phyloP scores from a whole-genome alignment of 331 rosid species.

The Prunus yedoensis region DNA sequence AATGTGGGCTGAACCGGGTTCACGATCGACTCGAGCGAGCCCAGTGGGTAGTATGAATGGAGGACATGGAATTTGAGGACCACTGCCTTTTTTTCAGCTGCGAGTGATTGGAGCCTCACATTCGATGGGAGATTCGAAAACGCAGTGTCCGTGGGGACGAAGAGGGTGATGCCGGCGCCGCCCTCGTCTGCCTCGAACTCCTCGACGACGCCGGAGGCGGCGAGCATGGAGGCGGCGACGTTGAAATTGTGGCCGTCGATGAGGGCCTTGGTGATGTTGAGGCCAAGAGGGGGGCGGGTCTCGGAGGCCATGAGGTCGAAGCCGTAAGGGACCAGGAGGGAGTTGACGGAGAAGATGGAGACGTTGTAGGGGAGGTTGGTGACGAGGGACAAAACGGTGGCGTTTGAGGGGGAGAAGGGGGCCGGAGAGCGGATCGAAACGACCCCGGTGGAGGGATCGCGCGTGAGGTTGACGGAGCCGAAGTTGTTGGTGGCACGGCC shows the following conservation, averaged over 20 bases:
- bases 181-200: slow-evolving; percentile 94
- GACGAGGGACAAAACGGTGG: slow-evolving; percentile 55
- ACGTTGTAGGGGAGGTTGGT: slow-evolving; percentile 86
- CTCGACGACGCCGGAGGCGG: slow-evolving; percentile 82
- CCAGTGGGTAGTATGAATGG: slow-evolving; percentile 86
- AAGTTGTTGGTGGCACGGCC: slow-evolving; percentile 85
- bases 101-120: slow-evolving; percentile 59
- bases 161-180: slow-evolving; percentile 91
- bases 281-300: slow-evolving; percentile 59
- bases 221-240: slow-evolving; percentile 83
- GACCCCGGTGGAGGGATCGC: slow-evolving; percentile 43
- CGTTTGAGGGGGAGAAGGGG: slow-evolving; percentile 62
- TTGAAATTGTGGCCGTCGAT: slow-evolving; percentile 85
- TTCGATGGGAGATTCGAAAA: slow-evolving; percentile 67
- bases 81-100: slow-evolving; percentile 81
- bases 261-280: slow-evolving; percentile 73
- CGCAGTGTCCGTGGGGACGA: slow-evolving; percentile 76
- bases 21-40: slow-evolving; percentile 78
- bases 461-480: slow-evolving; percentile 83
- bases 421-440: slow-evolving; percentile 67
- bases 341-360: slow-evolving; percentile 64
- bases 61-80: slow-evolving; percentile 81
- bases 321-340: slow-evolving; percentile 77
- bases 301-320: slow-evolving; percentile 91
- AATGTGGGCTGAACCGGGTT: slow-evolving; percentile 91